Base-by-base conservation (phyloP, 202 grass and related monocot species). In the Miscanthus sacchariflorus region DNA sequence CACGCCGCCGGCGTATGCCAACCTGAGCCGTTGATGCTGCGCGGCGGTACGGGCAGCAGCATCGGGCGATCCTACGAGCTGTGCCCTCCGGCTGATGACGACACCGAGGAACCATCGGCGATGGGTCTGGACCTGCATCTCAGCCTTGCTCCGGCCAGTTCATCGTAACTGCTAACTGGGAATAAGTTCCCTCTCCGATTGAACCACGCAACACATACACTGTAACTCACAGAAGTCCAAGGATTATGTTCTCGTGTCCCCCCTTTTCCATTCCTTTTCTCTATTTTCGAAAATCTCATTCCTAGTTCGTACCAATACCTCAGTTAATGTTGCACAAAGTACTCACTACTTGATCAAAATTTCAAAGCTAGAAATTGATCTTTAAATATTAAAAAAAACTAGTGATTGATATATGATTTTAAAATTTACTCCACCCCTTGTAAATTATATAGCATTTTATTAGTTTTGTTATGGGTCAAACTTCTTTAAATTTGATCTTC, bases 111-210 rank as follows among this genome's bases (percentile, higher is more conserved):
- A 65, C 4, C 50, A 35, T 43, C 85, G 12, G 82, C 39, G n/a
- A 68, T 95, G 72, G 93, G 96, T 28, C 70, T 98, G 33, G 93
- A 98, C 82, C 81, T 98, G 82, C 93, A 98, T 80, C 93, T 98
- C 80, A 94, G 96, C 84, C 95, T 97, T 17, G 90, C 95, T 9
- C 90, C 95, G 11, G 90, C 92, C 63, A 65, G 61, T 65, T 65
- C 61, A 12, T 65, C 61, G 10, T 65, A 17, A 17, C 49, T 17
- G 49, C 3, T 18, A 64, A 64, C n/a, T 64, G 59, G 59, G 59
- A 25, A 64, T 63, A 65, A 65, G 23, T 65, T 27, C 61, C 61
- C 23, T 27, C 1, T 12, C 23, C 11, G 23, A 27, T 65, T 65
- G 23, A 65, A 65, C 9, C 23, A 65, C 61, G 10, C 23, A 65